Percentiles rank a stretch among this genome's conserved stretches.
These are phyloP conservation scores for Cucurbitaria berberidis DNA, from an alignment of 2,329 filamentous ascomycete species.

Conservation along the genomic window DNA sequence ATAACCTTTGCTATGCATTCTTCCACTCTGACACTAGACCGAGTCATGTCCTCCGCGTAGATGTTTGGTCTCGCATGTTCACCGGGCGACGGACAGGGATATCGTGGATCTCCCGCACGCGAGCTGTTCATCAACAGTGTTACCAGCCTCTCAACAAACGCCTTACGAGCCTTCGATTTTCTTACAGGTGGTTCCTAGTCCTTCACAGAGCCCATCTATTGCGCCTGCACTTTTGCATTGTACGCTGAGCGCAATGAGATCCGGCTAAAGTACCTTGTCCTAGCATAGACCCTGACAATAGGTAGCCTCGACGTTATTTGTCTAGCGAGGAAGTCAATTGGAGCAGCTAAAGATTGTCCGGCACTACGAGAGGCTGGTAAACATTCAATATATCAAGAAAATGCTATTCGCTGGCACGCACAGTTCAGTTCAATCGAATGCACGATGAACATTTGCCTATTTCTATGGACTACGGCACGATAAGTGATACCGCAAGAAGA, in stretches of 20 bases:
- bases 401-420: not conserved
- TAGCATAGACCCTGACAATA: no score
- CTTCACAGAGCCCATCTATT: no score
- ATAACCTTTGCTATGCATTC: not conserved
- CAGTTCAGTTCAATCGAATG: not conserved
- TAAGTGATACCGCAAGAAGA: no score
- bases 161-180: not conserved
- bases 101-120: conserved; percentile 21
- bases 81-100: conserved; percentile 15
- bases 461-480: not conserved
- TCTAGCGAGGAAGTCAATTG: not conserved
- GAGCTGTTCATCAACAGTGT: no score
- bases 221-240: no score
- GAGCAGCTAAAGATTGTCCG: not conserved
- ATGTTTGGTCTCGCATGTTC: conserved; percentile 1
- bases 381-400: not conserved
- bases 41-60: not conserved
- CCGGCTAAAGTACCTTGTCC: no score
- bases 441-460: not conserved
- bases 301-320: no score
- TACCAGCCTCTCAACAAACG: not conserved
- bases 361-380: not conserved
- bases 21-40: not conserved
- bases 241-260: not conserved
- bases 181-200: no score